These are phyloP conservation scores for Graphilbum ipis-grandicollis DNA, from an alignment of 2,329 filamentous ascomycete genomes.

Conservation along the genomic window DNA sequence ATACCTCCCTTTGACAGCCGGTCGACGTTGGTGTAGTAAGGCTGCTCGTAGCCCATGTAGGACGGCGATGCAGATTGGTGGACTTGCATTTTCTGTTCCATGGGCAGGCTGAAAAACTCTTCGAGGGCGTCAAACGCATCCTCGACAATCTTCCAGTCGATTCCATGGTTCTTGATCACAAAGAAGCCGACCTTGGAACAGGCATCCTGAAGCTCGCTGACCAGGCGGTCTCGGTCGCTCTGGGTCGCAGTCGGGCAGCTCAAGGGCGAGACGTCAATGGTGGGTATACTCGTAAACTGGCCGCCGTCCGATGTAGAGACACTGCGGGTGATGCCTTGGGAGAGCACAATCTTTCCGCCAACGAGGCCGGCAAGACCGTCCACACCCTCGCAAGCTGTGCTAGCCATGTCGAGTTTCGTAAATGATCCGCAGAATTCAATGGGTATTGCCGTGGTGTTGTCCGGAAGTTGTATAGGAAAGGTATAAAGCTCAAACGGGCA, in stretches of 20 bases:
- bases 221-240: not conserved
- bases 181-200: conserved; percentile 1
- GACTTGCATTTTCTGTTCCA: not conserved
- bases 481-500: no score
- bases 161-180: not conserved
- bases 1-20: not conserved
- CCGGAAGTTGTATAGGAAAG: no score
- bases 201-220: not conserved
- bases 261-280: not conserved
- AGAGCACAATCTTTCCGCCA: not conserved
- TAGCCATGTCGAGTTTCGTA: not conserved
- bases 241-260: not conserved
- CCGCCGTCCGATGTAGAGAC: not conserved
- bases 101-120: not conserved
- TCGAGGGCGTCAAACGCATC: not conserved
- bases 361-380: not conserved
- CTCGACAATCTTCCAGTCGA: not conserved
- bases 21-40: conserved; percentile 1
- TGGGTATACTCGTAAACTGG: not conserved
- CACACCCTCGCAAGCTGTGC: not conserved
- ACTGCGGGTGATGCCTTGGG: not conserved
- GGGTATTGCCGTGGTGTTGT: no score
- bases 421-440: not conserved
- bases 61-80: not conserved
- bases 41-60: conserved; percentile 2